Conservation (phyloP, 1,284 basidiomycete species). For the Tilletia walkeri region DNA sequence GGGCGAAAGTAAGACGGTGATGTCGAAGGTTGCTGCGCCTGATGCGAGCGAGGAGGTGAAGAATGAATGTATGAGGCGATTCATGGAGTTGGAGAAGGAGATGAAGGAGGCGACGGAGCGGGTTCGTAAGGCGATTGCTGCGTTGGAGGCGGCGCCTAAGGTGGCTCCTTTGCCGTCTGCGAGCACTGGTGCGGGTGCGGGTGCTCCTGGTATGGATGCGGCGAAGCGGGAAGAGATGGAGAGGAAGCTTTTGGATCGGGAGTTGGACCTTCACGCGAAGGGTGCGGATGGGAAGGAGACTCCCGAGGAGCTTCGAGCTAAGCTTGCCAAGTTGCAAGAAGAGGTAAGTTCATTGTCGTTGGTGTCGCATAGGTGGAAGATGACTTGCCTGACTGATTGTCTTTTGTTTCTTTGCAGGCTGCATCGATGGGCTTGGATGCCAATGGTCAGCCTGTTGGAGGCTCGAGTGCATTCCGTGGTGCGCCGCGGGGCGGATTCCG, state of each 20-base stretch:
- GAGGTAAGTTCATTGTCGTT: slow-evolving; percentile 63
- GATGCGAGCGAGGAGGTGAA: slow-evolving; percentile 72
- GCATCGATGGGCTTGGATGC: slow-evolving; percentile 73
- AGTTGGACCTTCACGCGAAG: slow-evolving; percentile 56
- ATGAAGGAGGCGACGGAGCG: slow-evolving; percentile 63
- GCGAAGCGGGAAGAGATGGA: slow-evolving; percentile 65
- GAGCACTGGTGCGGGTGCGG: slow-evolving; percentile 23
- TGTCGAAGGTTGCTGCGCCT: slow-evolving; percentile 67
- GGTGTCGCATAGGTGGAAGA: background rate
- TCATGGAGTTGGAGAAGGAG: slow-evolving; percentile 77
- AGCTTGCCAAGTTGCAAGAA: slow-evolving; percentile 75
- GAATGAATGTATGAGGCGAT: slow-evolving; percentile 72
- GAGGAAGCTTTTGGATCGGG: slow-evolving; percentile 71
- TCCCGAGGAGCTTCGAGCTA: slow-evolving; percentile 72
- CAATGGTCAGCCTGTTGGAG: slow-evolving; percentile 31
- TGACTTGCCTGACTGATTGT: background rate
- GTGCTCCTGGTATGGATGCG: slow-evolving; percentile 41
- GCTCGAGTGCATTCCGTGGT: slow-evolving; percentile 22
- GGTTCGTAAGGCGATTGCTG: slow-evolving; percentile 50
- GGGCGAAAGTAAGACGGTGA: slow-evolving; percentile 81
- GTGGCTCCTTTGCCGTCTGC: slow-evolving; percentile 27
- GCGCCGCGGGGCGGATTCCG: slow-evolving; percentile 50
- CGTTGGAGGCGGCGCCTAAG: slow-evolving; percentile 50
- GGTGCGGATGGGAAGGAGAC: slow-evolving; percentile 60
- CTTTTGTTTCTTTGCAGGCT: slow-evolving; percentile 61